Conservation (phyloP, 257 asterid genomes). For the Solanum habrochaites region DNA sequence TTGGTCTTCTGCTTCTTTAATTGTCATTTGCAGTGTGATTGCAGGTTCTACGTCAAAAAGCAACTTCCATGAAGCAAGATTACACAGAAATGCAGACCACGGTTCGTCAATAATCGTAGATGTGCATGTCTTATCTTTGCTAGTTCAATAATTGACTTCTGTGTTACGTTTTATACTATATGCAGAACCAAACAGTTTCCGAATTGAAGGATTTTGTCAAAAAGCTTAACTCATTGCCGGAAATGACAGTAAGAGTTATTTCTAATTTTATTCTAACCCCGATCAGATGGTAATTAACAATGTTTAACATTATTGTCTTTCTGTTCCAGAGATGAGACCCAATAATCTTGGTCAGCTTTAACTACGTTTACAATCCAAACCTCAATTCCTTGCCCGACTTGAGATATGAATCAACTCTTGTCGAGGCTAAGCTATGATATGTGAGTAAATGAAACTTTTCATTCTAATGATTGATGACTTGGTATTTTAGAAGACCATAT, state of each 20-base stretch:
- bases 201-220: conserved; percentile 96
- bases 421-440: conserved; percentile 91
- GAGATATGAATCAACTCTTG: conserved; percentile 96
- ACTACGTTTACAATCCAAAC: conserved; percentile 69
- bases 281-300: not conserved
- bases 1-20: conserved; percentile 23
- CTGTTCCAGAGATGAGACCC: conserved; percentile 86
- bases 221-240: conserved; percentile 96
- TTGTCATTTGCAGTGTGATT: conserved; percentile 32
- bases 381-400: conserved; percentile 73
- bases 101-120: conserved; percentile 35
- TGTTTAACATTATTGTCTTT: conserved; percentile 10
- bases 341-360: conserved; percentile 93
- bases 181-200: conserved; percentile 86
- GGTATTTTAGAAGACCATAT: not conserved
- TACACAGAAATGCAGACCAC: conserved; percentile 79
- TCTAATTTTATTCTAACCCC: not conserved
- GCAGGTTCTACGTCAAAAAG: conserved; percentile 98
- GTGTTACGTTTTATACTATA: conserved; percentile 6
- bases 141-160: not conserved
- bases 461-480: not conserved
- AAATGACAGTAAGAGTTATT: conserved; percentile 75
- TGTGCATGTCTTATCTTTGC: conserved; percentile 4
- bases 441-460: conserved; percentile 27
- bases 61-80: conserved; percentile 96